phyloP scores from a whole-genome alignment of 2,329 filamentous ascomycete species.

The Pleochaeta shiraiana region DNA sequence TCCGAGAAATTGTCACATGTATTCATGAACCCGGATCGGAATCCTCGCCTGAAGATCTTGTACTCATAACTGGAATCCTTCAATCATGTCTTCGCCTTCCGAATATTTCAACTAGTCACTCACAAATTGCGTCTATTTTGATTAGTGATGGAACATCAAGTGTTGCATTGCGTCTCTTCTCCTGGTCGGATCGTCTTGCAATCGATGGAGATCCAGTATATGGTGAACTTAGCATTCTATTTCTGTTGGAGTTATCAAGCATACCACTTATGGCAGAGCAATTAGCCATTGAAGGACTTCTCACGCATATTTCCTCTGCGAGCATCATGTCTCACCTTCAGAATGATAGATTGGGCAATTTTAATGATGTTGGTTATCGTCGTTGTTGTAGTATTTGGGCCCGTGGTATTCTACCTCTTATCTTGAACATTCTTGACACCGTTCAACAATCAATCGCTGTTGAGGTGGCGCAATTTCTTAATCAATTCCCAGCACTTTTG shows the following conservation, averaged over 20 bases:
- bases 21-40: slow-evolving; percentile 53
- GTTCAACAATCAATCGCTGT: slow-evolving; percentile 63
- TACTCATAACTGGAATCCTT: slow-evolving; percentile 67
- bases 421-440: slow-evolving; percentile 68
- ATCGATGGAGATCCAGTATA: slow-evolving; percentile 70
- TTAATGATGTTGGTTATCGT: slow-evolving; percentile 41
- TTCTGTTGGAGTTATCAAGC: slow-evolving; percentile 70
- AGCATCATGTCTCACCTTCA: slow-evolving; percentile 61
- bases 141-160: slow-evolving; percentile 51
- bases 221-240: slow-evolving; percentile 74
- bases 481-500: slow-evolving; percentile 68
- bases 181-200: slow-evolving; percentile 73
- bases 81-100: slow-evolving; percentile 67
- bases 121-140: slow-evolving; percentile 49
- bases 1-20: slow-evolving; percentile 58
- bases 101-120: slow-evolving; percentile 46
- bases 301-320: slow-evolving; percentile 58
- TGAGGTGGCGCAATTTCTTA: slow-evolving; percentile 72
- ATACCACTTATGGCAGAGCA: slow-evolving; percentile 69
- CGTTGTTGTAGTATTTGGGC: slow-evolving; percentile 82
- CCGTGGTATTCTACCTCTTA: slow-evolving; percentile 66
- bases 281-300: slow-evolving; percentile 66
- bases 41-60: slow-evolving; percentile 58
- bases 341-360: slow-evolving; percentile 43
- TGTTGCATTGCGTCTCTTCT: slow-evolving; percentile 71